phyloP scores from a whole-genome alignment of 73 alveolate species.

The Paramecium pentaurelia region DNA sequence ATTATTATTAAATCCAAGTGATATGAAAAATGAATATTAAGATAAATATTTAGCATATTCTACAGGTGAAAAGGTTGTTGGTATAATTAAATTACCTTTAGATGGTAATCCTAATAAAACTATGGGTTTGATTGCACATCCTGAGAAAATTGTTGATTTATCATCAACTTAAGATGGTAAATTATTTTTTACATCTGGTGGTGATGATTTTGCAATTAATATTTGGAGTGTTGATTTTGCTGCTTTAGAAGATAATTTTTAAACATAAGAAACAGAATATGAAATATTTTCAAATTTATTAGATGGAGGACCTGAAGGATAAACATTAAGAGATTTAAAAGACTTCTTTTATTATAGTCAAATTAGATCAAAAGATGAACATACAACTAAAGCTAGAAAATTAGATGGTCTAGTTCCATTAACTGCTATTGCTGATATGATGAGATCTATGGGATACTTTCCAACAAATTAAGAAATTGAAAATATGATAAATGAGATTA shows the following conservation, averaged over 20 bases:
- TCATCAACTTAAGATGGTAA: slow-evolving; percentile 91
- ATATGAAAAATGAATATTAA: slow-evolving; percentile 59
- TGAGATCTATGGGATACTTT: slow-evolving; percentile 97
- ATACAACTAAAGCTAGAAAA: slow-evolving; percentile 96
- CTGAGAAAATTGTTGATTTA: slow-evolving; percentile 90
- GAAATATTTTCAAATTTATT: slow-evolving; percentile 93
- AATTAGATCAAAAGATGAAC: slow-evolving; percentile 95
- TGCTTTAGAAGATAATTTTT: slow-evolving; percentile 92
- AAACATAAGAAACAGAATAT: slow-evolving; percentile 89
- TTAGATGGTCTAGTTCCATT: slow-evolving; percentile 95
- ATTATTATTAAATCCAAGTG: slow-evolving; percentile 71
- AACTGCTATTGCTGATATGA: slow-evolving; percentile 87
- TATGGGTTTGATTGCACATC: slow-evolving; percentile 98
- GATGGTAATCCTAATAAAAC: slow-evolving; percentile 98
- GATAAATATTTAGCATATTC: slow-evolving; percentile 86
- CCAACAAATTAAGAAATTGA: slow-evolving; percentile 96
- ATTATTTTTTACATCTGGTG: slow-evolving; percentile 95
- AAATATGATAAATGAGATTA: slow-evolving; percentile 96
- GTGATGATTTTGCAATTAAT: slow-evolving; percentile 91
- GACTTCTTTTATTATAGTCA: slow-evolving; percentile 96
- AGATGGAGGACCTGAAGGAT: slow-evolving; percentile 97
- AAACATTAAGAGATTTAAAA: slow-evolving; percentile 93
- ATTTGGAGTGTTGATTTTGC: slow-evolving; percentile 94
- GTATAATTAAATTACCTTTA: slow-evolving; percentile 92
- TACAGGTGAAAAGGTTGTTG: slow-evolving; percentile 93